These are phyloP conservation scores for Sporothrix pseudoabietina DNA, from an alignment of 2,329 filamentous ascomycete species.

Conservation along the genomic window DNA sequence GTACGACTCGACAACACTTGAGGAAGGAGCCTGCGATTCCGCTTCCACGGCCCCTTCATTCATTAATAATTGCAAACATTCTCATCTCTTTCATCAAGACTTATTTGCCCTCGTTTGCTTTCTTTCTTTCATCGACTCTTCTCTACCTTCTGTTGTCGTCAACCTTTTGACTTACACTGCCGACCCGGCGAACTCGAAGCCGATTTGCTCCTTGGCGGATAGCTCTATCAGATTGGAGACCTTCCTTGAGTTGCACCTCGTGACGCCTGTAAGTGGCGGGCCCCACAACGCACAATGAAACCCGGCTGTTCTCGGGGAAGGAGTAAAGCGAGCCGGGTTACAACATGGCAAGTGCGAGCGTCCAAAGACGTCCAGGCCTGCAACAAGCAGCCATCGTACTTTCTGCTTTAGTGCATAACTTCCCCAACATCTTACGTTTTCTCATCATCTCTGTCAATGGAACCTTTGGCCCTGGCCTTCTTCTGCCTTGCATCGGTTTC, in stretches of 20 bases:
- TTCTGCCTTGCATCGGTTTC: background rate
- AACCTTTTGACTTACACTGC: background rate
- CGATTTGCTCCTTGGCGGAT: background rate
- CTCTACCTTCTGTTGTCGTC: background rate
- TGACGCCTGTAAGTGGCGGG: background rate
- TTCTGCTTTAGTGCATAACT: conserved; percentile 8
- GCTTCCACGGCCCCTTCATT: background rate
- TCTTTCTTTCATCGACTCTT: background rate
- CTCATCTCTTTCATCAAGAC: background rate
- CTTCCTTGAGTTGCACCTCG: background rate
- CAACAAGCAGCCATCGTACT: background rate
- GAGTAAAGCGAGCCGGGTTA: background rate
- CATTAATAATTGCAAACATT: background rate
- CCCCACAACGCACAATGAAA: conserved; percentile 7
- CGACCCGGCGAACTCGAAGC: background rate
- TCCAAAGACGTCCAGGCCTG: background rate
- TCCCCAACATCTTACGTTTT: background rate
- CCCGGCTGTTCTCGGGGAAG: conserved; percentile 3
- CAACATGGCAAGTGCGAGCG: background rate
- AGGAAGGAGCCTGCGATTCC: background rate
- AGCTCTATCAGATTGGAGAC: conserved; percentile 1
- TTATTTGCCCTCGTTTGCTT: background rate
- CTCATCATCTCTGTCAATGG: background rate
- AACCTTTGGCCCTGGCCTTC: background rate
- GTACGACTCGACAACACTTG: background rate